Conservation (phyloP, 805 yeast species). For the Wickerhamiella bombiphila region DNA sequence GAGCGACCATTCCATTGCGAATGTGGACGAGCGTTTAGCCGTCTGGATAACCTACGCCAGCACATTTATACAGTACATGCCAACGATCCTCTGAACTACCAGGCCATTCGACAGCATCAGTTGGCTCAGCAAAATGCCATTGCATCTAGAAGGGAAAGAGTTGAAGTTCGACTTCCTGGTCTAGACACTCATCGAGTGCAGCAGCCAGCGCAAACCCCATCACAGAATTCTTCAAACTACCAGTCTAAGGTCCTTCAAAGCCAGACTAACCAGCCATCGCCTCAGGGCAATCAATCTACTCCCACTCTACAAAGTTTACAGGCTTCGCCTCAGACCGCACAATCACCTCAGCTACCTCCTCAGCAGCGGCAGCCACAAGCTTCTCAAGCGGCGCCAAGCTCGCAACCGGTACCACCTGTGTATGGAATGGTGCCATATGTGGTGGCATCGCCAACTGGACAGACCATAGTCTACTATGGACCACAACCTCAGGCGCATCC, state of each 20-base stretch:
- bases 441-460: not conserved
- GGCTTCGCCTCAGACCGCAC: slow-evolving; percentile 1
- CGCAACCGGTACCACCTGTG: not conserved
- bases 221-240: slow-evolving; percentile 4
- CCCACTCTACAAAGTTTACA: too few species aligned
- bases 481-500: not conserved
- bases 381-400: too few species aligned
- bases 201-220: slow-evolving; percentile 2
- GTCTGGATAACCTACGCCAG: slow-evolving; percentile 80
- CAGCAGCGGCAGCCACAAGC: too few species aligned
- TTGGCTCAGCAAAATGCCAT: not conserved
- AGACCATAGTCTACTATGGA: not conserved
- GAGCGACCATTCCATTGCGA: slow-evolving; percentile 86
- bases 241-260: too few species aligned
- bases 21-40: slow-evolving; percentile 58
- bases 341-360: not conserved
- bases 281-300: too few species aligned
- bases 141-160: not conserved
- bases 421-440: not conserved
- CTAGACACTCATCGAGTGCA: not conserved
- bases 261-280: too few species aligned
- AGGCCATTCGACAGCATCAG: slow-evolving; percentile 9
- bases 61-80: slow-evolving; percentile 79
- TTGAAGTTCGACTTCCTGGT: too few species aligned
- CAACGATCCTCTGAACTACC: slow-evolving; percentile 26